Base-by-base conservation (phyloP, 129 eudicot species). In the Centaurea solstitialis region DNA sequence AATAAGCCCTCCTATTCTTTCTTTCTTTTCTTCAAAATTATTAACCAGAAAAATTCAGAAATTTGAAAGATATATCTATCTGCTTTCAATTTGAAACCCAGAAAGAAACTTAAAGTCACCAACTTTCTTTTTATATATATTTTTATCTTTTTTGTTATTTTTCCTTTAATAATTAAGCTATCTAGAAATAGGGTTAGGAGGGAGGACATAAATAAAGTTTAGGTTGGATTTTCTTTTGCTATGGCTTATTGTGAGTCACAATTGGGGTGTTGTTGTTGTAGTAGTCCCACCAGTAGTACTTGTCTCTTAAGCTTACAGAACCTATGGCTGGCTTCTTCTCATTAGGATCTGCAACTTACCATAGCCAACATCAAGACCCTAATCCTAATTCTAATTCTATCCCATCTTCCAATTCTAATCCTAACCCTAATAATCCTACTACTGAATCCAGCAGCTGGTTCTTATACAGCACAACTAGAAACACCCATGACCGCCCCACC, bases 281-380 rank as follows among this genome's bases (percentile, higher is more conserved):
- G 77, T 68, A 65, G 79, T 41, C 43, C n/a, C n/a, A n/a, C n/a
- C n/a, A n/a, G 79, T 61, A 66, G 71, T 68, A 76, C 68, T 82
- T 68, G 81, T 82, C 73, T 75, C 80, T 41, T 39, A 43, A 81
- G 45, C 66, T 73, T 80, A 35, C 77, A 84, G 77, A 50, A 80
- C 75, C 87, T 72, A 93, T 93, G 97, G 91, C 97, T 75, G 96
- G 84, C 77, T 88, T 90, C 86, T 92, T 92, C 86, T 90, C 94
- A 65, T 91, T 92, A 90, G 93, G 87, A 72, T 86, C 83, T 77
- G 80, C 74, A 72, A 37, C 80, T 17, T 64, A 40, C 40, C 69
- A 82, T 35, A 71, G 66, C 76, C 80, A 84, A 76, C 76, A 26
- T 26, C 30, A 80, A 72, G 24, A 74, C 79, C 30, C 82, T n/a